Evolutionary conservation across 2,329 filamentous ascomycete genomes (phyloP), one percentile per base, ranked within the genome.

Genomic region (Fusarium continuum): DNA sequence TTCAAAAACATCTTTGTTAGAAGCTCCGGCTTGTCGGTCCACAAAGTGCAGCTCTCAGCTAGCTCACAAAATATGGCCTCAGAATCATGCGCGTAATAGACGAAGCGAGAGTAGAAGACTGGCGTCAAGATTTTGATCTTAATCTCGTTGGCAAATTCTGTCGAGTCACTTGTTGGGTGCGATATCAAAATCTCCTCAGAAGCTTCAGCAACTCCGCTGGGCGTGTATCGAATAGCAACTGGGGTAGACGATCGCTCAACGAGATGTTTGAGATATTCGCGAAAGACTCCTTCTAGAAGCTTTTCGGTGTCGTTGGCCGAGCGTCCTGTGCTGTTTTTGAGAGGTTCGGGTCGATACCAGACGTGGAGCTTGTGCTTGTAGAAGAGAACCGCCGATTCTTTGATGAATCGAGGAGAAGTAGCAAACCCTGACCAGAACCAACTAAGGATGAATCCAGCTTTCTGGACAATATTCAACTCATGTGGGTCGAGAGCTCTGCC

Each of bases 341-440:
- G 76, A 2, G 88, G 86, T 70, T 91, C 88, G 0, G 88, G 88
- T 16, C 85, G 79, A 64, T 83, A 86, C 83, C 87, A 90, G 35
- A 91, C 85, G 55, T 87, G 83, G 23, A 91, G 78, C 29, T 80
- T 81, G 28, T 79, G 79, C 22, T 73, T 72, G 71, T 87, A 85
- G 72, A 85, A 88, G 6, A 91, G 77, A 13, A 73, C 76, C 3
- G 71, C 78, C 2, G 88, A 88, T 74, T 92, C 82, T 50, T 81
- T 83, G 17, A 88, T 72, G 40, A 91, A 91, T 22, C 88, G 81
- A 2, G 88, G 88, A 62, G 88, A 86, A 0, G 88, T 91, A 20
- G 84, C 77, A 23, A 91, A 80, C 3, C 86, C 87, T 9, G 90
- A 83, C 88, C 87, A 90, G 79, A 84, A 88, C 88, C 88, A 91